Conservation (phyloP, 352 stramenopile species). For the Phytophthora pisi region DNA sequence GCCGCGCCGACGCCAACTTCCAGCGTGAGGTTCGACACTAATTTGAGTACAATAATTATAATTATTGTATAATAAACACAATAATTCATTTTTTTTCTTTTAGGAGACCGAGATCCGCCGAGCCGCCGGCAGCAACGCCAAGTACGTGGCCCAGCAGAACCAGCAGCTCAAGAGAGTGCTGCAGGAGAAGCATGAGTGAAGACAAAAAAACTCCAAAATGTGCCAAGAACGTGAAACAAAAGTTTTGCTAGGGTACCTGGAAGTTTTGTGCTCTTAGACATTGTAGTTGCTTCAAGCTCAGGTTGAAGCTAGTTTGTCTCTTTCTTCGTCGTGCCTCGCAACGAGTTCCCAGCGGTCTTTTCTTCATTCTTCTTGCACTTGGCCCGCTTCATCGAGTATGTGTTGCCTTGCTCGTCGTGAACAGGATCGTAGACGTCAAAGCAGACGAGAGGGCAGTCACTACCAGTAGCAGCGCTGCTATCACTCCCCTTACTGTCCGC, state of each 20-base stretch:
- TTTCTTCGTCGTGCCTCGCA: not conserved
- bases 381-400: slow-evolving; percentile 13
- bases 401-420: slow-evolving; percentile 4
- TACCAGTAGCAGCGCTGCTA: not conserved
- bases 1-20: slow-evolving; percentile 76
- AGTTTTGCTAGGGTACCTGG: not conserved
- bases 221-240: not conserved
- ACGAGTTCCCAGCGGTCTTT: not conserved
- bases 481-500: not conserved
- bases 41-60: not conserved
- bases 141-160: slow-evolving; percentile 73
- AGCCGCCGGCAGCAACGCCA: slow-evolving; percentile 49
- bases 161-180: slow-evolving; percentile 62
- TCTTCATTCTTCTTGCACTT: slow-evolving; percentile 3
- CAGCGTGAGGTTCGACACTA: slow-evolving; percentile 54
- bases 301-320: not conserved
- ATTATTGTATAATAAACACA: slow-evolving; percentile 3
- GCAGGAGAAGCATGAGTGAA: slow-evolving; percentile 40
- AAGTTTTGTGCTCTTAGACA: too few relatives aligned
- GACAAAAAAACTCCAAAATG: slow-evolving; percentile 1
- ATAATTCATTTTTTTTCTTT: not conserved
- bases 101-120: slow-evolving; percentile 75
- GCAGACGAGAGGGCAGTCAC: slow-evolving; percentile 3
- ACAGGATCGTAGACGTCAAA: slow-evolving; percentile 3
- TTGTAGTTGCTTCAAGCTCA: not conserved